phyloP scores from a whole-genome alignment of 1,139 yeast species.

The Suhomyces anneliseae region DNA sequence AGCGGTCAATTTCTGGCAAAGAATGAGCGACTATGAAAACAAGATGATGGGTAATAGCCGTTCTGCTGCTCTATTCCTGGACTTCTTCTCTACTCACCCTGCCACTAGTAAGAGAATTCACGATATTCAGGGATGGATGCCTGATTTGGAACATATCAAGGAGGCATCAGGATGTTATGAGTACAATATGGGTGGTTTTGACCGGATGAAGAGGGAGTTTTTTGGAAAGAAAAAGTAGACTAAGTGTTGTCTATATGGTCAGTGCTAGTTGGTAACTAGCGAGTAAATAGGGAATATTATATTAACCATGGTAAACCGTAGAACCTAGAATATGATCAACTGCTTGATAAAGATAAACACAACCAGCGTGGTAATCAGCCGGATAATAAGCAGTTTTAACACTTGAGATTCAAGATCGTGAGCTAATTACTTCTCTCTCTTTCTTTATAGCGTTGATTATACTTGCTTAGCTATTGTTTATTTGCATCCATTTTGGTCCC shows the following conservation, averaged over 20 bases:
- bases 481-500: too few species aligned
- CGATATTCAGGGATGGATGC: constrained; percentile 72
- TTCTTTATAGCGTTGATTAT: too few species aligned
- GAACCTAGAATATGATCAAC: too few species aligned
- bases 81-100: constrained; percentile 88
- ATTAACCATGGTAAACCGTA: too few species aligned
- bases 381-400: too few species aligned
- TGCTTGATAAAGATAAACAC: too few species aligned
- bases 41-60: constrained; percentile 26
- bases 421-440: too few species aligned
- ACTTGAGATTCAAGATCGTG: too few species aligned
- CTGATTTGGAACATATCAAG: constrained; percentile 54
- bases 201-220: constrained; percentile 3
- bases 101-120: constrained; percentile 70
- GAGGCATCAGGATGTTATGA: constrained; percentile 38
- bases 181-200: constrained; percentile 23
- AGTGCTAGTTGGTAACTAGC: too few species aligned
- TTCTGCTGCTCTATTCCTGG: constrained; percentile 28
- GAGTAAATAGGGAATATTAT: too few species aligned
- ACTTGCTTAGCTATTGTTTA: too few species aligned
- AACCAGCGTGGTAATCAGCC: too few species aligned
- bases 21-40: constrained; percentile 69
- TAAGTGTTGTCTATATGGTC: not conserved
- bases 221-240: not conserved
- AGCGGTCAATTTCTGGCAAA: constrained; percentile 75